Evolutionary conservation across 2,329 filamentous ascomycete genomes (phyloP).

Genomic region (Whalleya microplaca): DNA sequence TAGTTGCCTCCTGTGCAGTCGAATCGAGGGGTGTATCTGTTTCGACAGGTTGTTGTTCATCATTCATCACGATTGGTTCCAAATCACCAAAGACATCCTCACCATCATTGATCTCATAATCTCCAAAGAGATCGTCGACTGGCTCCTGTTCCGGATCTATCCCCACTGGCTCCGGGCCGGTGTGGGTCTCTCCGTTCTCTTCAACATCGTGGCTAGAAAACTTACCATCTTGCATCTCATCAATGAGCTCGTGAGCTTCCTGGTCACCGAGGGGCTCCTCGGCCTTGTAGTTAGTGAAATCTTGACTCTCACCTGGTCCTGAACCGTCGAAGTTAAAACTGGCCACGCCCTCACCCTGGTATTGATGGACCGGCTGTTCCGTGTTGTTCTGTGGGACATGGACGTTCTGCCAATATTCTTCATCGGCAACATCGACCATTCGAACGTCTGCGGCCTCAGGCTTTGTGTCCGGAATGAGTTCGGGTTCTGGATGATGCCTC

Average conservation of each 20-base stretch:
- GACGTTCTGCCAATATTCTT: not conserved
- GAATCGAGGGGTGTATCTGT: not conserved
- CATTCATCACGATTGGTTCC: not conserved
- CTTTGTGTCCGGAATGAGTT: not conserved
- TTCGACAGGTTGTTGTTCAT: not conserved
- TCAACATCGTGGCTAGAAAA: not conserved
- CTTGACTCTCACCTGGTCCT: no score
- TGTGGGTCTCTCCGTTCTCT: not conserved
- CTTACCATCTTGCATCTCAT: slow-evolving; percentile 3
- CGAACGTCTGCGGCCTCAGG: not conserved
- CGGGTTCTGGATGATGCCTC: not conserved
- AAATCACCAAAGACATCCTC: slow-evolving; percentile 12
- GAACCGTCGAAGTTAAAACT: not conserved
- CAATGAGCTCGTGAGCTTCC: not conserved
- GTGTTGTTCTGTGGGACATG: not conserved
- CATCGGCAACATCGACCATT: not conserved
- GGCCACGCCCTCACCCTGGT: not conserved
- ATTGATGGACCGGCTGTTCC: not conserved
- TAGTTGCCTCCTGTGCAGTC: not conserved
- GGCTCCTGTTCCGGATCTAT: no score
- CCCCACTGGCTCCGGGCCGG: not conserved
- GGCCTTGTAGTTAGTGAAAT: not conserved
- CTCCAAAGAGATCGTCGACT: not conserved
- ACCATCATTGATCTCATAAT: not conserved
- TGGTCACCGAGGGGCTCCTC: not conserved